phyloP scores from a whole-genome alignment of 768 basidiomycete species.

The Candolleomyces eurysporus region DNA sequence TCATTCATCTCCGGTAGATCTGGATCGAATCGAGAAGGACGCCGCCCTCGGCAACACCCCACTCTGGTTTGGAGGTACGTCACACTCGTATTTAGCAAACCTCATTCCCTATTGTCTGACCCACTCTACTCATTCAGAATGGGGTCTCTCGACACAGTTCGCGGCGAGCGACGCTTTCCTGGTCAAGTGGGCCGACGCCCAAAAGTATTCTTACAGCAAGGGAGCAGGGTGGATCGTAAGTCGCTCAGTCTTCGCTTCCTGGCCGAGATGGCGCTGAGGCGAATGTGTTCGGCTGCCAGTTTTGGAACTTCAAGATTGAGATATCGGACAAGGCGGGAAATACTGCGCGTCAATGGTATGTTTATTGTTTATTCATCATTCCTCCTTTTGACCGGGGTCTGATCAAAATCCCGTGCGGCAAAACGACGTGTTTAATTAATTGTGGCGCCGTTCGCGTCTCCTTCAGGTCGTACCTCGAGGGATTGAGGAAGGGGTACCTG shows the following conservation, averaged over 20 bases:
- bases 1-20: slow-evolving; percentile 39
- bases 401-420: too few relatives aligned
- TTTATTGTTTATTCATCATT: not conserved
- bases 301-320: slow-evolving; percentile 78
- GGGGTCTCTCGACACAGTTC: slow-evolving; percentile 63
- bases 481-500: slow-evolving; percentile 54
- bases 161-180: slow-evolving; percentile 60
- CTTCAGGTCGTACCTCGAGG: slow-evolving; percentile 71
- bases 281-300: slow-evolving; percentile 19
- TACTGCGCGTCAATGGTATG: slow-evolving; percentile 65
- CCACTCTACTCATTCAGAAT: slow-evolving; percentile 26
- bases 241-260: slow-evolving; percentile 8
- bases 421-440: too few relatives aligned
- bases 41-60: slow-evolving; percentile 37
- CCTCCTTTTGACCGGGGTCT: not conserved
- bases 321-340: slow-evolving; percentile 47
- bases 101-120: not conserved
- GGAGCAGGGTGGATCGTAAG: slow-evolving; percentile 67
- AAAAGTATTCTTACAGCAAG: slow-evolving; percentile 62
- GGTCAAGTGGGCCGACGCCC: slow-evolving; percentile 70
- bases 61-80: slow-evolving; percentile 39
- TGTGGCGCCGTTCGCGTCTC: not conserved
- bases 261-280: not conserved
- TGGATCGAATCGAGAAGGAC: slow-evolving; percentile 47
- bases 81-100: too few relatives aligned